Conservation (phyloP, 148 eudicot species). For the Spergularia bocconei region DNA sequence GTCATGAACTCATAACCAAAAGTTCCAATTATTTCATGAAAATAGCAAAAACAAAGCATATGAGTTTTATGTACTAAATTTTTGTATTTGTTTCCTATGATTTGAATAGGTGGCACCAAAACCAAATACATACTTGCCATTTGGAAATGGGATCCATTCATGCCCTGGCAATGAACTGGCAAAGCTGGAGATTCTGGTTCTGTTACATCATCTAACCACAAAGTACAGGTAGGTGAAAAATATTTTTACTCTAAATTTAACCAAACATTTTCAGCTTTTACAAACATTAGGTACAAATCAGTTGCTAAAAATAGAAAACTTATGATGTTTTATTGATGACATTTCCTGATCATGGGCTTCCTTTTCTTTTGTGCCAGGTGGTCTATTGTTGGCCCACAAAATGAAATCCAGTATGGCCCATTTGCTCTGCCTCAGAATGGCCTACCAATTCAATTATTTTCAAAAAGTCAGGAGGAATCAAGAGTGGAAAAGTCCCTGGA, state of each 20-base stretch:
- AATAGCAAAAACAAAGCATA: constrained; percentile 2
- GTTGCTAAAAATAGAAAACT: background rate
- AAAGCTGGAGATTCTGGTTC: constrained; percentile 58
- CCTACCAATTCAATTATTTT: constrained; percentile 35
- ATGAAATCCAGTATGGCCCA: constrained; percentile 58
- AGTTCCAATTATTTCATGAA: background rate
- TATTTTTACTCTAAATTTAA: background rate
- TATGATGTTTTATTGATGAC: constrained; percentile 2
- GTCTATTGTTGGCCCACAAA: constrained; percentile 44
- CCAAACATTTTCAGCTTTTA: background rate
- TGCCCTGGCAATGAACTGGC: constrained; percentile 84
- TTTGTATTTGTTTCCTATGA: background rate
- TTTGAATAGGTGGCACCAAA: constrained; percentile 49
- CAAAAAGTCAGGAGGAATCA: constrained; percentile 26
- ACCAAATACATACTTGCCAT: constrained; percentile 67
- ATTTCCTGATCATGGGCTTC: constrained; percentile 8
- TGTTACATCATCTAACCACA: constrained; percentile 59
- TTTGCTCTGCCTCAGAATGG: constrained; percentile 62
- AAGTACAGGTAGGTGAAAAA: constrained; percentile 49
- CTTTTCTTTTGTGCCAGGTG: constrained; percentile 35
- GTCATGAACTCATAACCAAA: background rate
- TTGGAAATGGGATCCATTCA: constrained; percentile 67
- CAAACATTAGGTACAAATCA: background rate
- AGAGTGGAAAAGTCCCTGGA: too few relatives aligned
- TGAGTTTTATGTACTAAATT: constrained; percentile 3